Conservation (phyloP, 495 filamentous ascomycete genomes). For the Tuber umbilicatum region DNA sequence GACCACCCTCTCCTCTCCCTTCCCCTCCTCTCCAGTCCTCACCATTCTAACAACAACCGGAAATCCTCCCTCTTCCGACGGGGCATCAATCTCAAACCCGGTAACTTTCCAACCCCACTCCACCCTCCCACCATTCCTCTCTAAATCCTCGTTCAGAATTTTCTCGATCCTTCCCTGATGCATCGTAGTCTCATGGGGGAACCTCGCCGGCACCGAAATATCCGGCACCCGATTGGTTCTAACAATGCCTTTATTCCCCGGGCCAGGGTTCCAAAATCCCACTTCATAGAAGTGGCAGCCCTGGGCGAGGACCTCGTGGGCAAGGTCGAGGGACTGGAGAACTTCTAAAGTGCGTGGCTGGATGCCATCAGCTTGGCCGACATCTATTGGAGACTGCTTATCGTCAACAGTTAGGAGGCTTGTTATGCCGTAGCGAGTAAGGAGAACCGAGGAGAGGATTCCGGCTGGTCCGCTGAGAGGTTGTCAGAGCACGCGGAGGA, state of each 20-base stretch:
- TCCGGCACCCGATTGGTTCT: constrained; percentile 46
- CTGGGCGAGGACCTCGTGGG: constrained; percentile 64
- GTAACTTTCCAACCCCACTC: constrained; percentile 58
- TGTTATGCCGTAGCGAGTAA: constrained; percentile 48
- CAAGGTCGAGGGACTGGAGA: constrained; percentile 68
- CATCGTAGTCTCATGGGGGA: constrained; percentile 47
- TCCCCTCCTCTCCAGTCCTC: not conserved
- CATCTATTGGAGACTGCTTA: constrained; percentile 46
- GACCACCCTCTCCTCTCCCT: constrained; percentile 16
- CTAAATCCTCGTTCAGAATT: constrained; percentile 34
- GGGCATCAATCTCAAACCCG: constrained; percentile 53
- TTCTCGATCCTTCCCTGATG: constrained; percentile 69
- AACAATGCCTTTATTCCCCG: constrained; percentile 35
- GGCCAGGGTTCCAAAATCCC: constrained; percentile 52
- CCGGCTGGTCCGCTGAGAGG: constrained; percentile 46
- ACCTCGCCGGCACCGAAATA: constrained; percentile 48
- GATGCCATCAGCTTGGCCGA: constrained; percentile 74
- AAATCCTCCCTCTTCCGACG: constrained; percentile 46
- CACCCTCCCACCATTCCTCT: constrained; percentile 47
- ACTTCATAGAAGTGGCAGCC: constrained; percentile 65
- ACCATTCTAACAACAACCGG: constrained; percentile 27
- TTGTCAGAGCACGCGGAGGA: not conserved
- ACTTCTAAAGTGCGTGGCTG: constrained; percentile 77
- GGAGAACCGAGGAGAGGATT: constrained; percentile 47
- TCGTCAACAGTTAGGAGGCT: constrained; percentile 48